Base-by-base conservation (phyloP, 352 stramenopile species). In the Globisporangium splendens region DNA sequence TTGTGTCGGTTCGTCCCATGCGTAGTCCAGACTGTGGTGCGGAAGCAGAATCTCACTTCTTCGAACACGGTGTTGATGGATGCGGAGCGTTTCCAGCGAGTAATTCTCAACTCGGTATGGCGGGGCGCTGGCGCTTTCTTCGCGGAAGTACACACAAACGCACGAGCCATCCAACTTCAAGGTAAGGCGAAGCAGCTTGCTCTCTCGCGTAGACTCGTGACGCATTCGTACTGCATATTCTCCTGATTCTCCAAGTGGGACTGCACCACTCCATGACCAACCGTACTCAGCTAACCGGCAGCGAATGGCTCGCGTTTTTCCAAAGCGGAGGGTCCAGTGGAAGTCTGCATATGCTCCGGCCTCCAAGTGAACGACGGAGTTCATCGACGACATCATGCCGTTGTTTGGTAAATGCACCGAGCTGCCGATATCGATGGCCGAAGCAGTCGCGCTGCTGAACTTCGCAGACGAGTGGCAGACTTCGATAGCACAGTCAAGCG, bases 91-190 rank as follows among this genome's bases (percentile, higher is more conserved):
- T 63, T 96, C 87, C 17, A 96, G 61, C 24, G 87, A 96, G 66
- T 92, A 96, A 43, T 96, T 96, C 35, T 96, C 87, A 35, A 96
- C 81, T 18, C 87, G 85, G 61, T 95, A 96, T 31, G 87, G 87
- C 4, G 87, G 85, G 6, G 77, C 81, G 54, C 75, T 90, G 7
- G 79, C 86, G 28, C 67, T 85, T 62, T 93, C 84, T 69, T 93
- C 84, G 21, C 79, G 75, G 31, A 94, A 79, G 57, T 89, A 93
- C 11, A 91, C 79, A 46, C 80, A 94, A n/a, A 94, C 63, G 33
- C 84, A 91, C 6, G 82, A 84, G 0, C 69, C 69, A 39, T 93
- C 86, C 15, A 90, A 57, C 56, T 94, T 95, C 11, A 96, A 65
- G 14, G 79, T 83, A 24, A 96, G 75, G 4, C 84, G 80, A 18